Base-by-base conservation (phyloP, 352 stramenopile species). In the Phytophthora fragariae region DNA sequence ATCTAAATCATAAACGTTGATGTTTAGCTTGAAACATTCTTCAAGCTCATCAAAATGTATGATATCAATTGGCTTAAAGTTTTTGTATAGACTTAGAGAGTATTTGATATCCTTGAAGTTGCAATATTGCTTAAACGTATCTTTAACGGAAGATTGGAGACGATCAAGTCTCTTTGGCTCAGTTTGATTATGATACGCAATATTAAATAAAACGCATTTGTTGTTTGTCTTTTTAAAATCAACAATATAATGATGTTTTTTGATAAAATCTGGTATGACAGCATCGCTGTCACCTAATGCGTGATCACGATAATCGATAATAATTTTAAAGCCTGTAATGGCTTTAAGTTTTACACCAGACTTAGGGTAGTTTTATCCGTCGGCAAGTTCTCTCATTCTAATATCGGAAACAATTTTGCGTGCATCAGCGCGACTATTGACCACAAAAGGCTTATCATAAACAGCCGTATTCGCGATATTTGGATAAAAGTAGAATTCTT, bases 161-260 rank as follows among this genome's bases (percentile, higher is more conserved):
- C 29, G 15, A 35, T 31, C 46, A 44, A 39, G 59, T 46, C 39
- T 66, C 46, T 15, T 66, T 66, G 14, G 50, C 56, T 27, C 15
- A 10, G 11, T 35, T 46, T 31, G 27, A 31, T 31, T 31, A 31
- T 31, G 27, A 31, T 31, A 31, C 27, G 27, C 2, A 31, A 31
- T 66, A 15, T 47, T 58, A 35, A 58, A 47, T 6, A 66, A 66
- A 1, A 66, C 60, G 10, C 52, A 56, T 14, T 69, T 56, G 60
- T 52, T 58, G 47, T 66, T 66, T 5, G 60, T 66, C 60, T 66
- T 66, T 5, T 47, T 47, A 19, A 66, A 66, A 47, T 66, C 58
- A 47, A 66, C 58, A 29, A 66, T 47, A 41, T 41, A 10, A 11
- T 58, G 49, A 33, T 66, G 50, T 12, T 66, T 44, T 10, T 15